These are phyloP conservation scores for Cyberlindnera bimundalis DNA, from an alignment of 805 yeast species.

Conservation along the genomic window DNA sequence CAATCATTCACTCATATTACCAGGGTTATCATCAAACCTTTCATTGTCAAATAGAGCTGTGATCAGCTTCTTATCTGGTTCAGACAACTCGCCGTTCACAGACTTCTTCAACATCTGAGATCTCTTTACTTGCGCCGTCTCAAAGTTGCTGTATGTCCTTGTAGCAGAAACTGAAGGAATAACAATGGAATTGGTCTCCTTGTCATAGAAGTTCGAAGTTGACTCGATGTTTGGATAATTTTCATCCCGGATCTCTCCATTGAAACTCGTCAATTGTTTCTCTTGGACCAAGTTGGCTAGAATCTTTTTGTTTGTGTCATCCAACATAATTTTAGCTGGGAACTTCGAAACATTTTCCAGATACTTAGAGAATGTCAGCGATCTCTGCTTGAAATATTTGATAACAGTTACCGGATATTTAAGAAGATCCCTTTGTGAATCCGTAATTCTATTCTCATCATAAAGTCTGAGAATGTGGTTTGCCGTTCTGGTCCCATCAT, in stretches of 20 bases:
- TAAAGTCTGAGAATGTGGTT: conserved; percentile 13
- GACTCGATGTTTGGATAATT: conserved; percentile 26
- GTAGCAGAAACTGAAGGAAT: conserved; percentile 26
- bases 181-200: conserved; percentile 23
- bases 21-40: background rate
- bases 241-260: conserved; percentile 18
- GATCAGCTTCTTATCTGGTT: conserved; percentile 20
- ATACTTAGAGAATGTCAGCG: conserved; percentile 19
- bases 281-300: conserved; percentile 26
- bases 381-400: conserved; percentile 30
- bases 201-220: conserved; percentile 21
- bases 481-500: conserved; percentile 31
- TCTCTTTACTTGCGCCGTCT: conserved; percentile 23
- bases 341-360: conserved; percentile 23
- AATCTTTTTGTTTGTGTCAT: conserved; percentile 26
- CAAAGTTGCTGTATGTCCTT: conserved; percentile 22
- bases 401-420: conserved; percentile 30
- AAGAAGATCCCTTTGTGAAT: conserved; percentile 16
- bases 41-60: conserved; percentile 13
- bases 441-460: conserved; percentile 7
- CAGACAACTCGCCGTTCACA: conserved; percentile 15
- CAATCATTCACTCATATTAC: background rate
- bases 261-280: conserved; percentile 27
- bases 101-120: conserved; percentile 14
- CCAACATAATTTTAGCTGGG: conserved; percentile 29